Percentiles rank a stretch among this genome's conserved stretches.
Conservation (phyloP, 1,139 yeast species). For the Diutina siamensis region DNA sequence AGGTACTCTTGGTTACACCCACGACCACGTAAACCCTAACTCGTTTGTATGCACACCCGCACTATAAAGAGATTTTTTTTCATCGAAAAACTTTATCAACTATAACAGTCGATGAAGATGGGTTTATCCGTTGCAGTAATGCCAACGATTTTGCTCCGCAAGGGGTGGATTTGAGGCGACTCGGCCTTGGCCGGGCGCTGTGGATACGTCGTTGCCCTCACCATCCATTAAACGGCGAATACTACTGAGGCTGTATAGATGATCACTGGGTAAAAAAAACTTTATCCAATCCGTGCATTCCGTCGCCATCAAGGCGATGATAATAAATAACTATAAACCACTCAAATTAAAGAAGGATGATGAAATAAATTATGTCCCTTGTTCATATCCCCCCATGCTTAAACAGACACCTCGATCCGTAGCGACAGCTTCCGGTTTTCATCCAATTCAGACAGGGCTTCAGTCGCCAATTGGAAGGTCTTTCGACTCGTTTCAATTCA, state of each 20-base stretch:
- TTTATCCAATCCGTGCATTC: constrained; percentile 1
- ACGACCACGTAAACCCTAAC: neutral
- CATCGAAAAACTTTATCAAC: constrained; percentile 27
- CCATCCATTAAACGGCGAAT: constrained; percentile 10
- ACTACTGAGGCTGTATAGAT: constrained; percentile 11
- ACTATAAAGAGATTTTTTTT: too few species aligned
- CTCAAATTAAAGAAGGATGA: neutral
- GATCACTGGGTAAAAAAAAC: too few species aligned
- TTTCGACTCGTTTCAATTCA: constrained; percentile 61
- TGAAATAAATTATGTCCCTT: neutral
- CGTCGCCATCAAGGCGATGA: constrained; percentile 1
- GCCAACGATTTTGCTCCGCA: constrained; percentile 13
- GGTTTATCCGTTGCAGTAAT: constrained; percentile 39
- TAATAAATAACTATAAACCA: neutral
- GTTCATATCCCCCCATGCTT: constrained; percentile 41
- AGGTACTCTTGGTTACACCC: too few species aligned
- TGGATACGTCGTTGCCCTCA: constrained; percentile 17
- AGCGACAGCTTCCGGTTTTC: constrained; percentile 71
- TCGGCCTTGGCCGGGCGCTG: constrained; percentile 16
- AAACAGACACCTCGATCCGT: constrained; percentile 87
- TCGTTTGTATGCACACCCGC: neutral
- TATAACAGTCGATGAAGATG: constrained; percentile 57
- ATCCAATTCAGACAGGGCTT: constrained; percentile 88
- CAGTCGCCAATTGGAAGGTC: constrained; percentile 83
- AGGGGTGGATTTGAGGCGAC: constrained; percentile 5